Percentiles rank a stretch among this genome's conserved stretches.
Conservation (phyloP, 345 rosid genomes). For the Hypericum androsaemum region DNA sequence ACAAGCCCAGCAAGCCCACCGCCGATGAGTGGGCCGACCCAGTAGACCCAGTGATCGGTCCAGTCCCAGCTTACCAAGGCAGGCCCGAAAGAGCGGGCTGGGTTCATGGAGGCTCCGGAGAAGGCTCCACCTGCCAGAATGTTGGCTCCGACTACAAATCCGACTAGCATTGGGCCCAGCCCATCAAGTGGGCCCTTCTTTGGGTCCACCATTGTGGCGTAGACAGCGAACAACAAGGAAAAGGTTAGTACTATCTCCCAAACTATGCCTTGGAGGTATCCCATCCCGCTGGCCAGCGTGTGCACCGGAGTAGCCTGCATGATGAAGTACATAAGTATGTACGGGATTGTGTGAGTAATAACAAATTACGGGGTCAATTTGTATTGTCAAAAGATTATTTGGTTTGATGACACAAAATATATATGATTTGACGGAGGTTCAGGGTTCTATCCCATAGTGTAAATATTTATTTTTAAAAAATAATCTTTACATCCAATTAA, state of each 20-base stretch:
- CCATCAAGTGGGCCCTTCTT: conserved; percentile 70
- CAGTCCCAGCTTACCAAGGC: conserved; percentile 71
- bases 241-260: conserved; percentile 80
- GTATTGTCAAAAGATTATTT: no score
- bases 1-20: conserved; percentile 71
- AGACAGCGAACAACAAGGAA: conserved; percentile 74
- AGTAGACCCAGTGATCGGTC: conserved; percentile 90
- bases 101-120: conserved; percentile 96
- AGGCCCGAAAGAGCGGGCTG: conserved; percentile 87
- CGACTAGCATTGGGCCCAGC: conserved; percentile 57
- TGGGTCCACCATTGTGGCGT: conserved; percentile 84
- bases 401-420: no score
- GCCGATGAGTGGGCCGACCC: conserved; percentile 82
- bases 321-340: no score
- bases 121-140: conserved; percentile 72
- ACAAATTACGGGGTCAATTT: no score
- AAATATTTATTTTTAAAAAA: no score
- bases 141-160: conserved; percentile 74
- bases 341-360: no score
- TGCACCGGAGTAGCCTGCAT: conserved; percentile 50
- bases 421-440: no score
- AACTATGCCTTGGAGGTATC: conserved; percentile 48
- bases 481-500: no score
- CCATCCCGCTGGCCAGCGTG: conserved; percentile 60
- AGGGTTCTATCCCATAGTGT: no score